These are phyloP conservation scores for Cenchrus americanus DNA, from an alignment of 176 grass and related monocot species.

Conservation along the genomic window DNA sequence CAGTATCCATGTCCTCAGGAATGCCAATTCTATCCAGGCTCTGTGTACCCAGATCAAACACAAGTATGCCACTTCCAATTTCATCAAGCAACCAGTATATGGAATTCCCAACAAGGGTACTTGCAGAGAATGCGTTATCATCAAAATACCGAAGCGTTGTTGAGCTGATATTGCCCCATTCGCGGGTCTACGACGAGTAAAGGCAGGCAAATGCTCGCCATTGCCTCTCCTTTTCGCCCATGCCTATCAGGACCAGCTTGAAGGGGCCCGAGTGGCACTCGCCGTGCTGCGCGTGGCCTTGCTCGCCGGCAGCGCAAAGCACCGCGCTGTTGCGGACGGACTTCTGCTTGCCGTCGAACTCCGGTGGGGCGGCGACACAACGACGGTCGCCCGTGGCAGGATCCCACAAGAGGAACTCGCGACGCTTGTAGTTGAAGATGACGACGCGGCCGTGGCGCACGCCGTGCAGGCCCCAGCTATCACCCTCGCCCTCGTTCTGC, in stretches of 20 bases:
- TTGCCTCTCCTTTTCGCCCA: background rate
- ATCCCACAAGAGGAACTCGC: background rate
- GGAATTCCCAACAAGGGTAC: background rate
- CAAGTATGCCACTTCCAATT: background rate
- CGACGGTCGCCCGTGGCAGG: background rate
- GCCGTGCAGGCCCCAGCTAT: background rate
- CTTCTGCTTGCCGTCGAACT: background rate
- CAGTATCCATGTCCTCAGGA: background rate
- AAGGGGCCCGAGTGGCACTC: background rate
- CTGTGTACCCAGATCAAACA: background rate
- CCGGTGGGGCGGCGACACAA: background rate
- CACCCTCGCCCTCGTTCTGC: background rate
- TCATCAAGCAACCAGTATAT: conserved; percentile 19
- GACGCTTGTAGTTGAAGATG: background rate
- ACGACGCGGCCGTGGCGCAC: conserved; percentile 27
- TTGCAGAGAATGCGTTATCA: rapidly evolving
- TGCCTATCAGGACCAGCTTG: conserved; percentile 3
- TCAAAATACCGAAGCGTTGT: background rate
- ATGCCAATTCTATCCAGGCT: background rate
- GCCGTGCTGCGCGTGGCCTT: background rate
- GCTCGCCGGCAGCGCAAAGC: background rate
- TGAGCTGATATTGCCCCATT: conserved; percentile 16
- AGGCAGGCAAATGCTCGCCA: background rate
- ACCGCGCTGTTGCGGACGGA: background rate
- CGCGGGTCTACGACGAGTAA: conserved; percentile 4